These are phyloP conservation scores for Colletotrichum siamense DNA, from an alignment of 2,329 filamentous ascomycete genomes.

Conservation along the genomic window DNA sequence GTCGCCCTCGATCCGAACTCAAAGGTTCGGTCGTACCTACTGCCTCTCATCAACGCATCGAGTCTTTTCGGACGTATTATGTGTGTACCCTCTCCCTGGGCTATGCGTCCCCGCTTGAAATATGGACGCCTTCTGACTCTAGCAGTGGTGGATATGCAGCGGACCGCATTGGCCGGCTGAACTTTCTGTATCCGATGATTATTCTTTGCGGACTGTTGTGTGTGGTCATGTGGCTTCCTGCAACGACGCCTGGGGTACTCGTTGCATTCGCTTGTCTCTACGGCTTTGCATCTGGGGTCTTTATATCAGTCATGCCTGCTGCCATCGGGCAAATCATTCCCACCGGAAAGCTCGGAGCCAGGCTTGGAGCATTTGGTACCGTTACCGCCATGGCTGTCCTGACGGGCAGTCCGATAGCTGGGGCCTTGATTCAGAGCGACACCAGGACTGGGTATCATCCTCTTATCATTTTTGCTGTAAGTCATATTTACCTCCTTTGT, in stretches of 20 bases:
- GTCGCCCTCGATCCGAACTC: slow-evolving; percentile 34
- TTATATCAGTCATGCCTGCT: background rate
- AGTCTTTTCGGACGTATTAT: slow-evolving; percentile 50
- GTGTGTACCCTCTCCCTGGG: background rate
- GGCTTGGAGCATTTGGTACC: background rate
- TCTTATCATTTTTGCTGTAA: background rate
- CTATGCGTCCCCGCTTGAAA: background rate
- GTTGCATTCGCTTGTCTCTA: slow-evolving; percentile 6
- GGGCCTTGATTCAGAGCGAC: background rate
- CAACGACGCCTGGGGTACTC: background rate
- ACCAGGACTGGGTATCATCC: background rate
- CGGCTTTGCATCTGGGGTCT: slow-evolving; percentile 2
- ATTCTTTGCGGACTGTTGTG: slow-evolving; percentile 9
- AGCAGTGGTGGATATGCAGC: slow-evolving; percentile 2
- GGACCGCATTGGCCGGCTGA: slow-evolving; percentile 16
- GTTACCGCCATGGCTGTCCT: background rate
- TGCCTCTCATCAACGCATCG: slow-evolving; percentile 49
- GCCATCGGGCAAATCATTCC: background rate
- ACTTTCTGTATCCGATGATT: slow-evolving; percentile 18
- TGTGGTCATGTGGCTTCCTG: slow-evolving; percentile 10
- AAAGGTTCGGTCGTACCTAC: slow-evolving; percentile 42
- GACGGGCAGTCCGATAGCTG: background rate
- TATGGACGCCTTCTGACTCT: background rate
- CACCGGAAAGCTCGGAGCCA: background rate
- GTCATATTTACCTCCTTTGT: background rate